Conservation (phyloP, 2,329 filamentous ascomycete species). For the Penicillium brasilianum region DNA sequence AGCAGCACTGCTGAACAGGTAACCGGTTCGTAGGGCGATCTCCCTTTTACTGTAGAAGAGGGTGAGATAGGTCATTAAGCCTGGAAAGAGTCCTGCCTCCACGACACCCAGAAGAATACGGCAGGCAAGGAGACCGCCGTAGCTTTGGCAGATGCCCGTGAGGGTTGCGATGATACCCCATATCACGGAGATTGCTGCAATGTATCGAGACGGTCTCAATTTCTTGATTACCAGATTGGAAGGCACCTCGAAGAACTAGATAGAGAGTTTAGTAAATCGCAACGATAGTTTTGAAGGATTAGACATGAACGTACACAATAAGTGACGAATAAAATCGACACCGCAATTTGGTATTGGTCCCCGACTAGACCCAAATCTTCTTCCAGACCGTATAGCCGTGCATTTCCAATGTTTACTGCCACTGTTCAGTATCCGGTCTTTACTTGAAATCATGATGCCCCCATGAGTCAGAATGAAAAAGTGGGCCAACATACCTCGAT, state of each 20-base stretch:
- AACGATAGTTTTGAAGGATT: background rate
- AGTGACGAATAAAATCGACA: slow-evolving; percentile 71
- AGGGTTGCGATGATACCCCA: slow-evolving; percentile 54
- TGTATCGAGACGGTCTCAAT: slow-evolving; percentile 65
- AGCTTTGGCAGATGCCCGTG: slow-evolving; percentile 70
- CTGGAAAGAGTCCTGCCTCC: slow-evolving; percentile 73
- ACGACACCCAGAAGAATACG: slow-evolving; percentile 71
- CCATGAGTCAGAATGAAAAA: slow-evolving; percentile 11
- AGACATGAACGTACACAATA: slow-evolving; percentile 57
- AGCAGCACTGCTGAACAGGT: slow-evolving; percentile 69
- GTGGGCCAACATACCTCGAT: slow-evolving; percentile 53
- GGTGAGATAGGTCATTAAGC: slow-evolving; percentile 70
- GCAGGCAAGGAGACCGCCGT: slow-evolving; percentile 68
- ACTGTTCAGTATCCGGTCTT: slow-evolving; percentile 15
- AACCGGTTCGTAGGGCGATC: slow-evolving; percentile 73
- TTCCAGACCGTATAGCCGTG: slow-evolving; percentile 67
- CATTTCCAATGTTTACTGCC: slow-evolving; percentile 73
- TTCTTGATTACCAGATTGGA: slow-evolving; percentile 69
- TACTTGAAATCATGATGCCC: background rate
- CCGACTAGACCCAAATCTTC: slow-evolving; percentile 64
- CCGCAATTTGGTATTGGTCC: slow-evolving; percentile 72
- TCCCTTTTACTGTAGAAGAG: slow-evolving; percentile 78
- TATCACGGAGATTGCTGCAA: slow-evolving; percentile 63
- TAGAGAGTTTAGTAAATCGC: slow-evolving; percentile 11
- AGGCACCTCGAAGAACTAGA: slow-evolving; percentile 63